phyloP scores from a whole-genome alignment of 2,329 filamentous ascomycete species.

The Fusarium begoniae region DNA sequence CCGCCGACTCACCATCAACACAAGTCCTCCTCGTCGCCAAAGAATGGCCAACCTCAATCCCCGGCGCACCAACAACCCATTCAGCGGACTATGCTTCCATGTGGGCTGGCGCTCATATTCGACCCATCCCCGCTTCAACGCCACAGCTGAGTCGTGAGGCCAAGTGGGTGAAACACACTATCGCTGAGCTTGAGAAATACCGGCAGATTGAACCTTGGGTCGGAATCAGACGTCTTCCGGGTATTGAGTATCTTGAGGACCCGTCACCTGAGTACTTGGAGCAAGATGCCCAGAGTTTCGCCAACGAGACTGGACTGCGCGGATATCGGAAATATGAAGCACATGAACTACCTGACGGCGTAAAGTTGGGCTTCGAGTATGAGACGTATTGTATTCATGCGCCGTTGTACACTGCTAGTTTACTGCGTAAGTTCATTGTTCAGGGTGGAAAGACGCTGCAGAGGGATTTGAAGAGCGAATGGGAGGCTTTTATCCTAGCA shows the following conservation, averaged over 20 bases:
- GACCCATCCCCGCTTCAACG: slow-evolving; percentile 55
- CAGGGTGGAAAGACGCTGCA: slow-evolving; percentile 44
- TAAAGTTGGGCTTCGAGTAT: slow-evolving; percentile 60
- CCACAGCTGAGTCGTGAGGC: slow-evolving; percentile 47
- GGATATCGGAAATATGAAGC: slow-evolving; percentile 43
- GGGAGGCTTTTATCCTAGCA: slow-evolving; percentile 44
- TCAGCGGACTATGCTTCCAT: slow-evolving; percentile 62
- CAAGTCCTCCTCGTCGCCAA: slow-evolving; percentile 43
- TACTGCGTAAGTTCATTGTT: slow-evolving; percentile 46
- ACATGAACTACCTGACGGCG: slow-evolving; percentile 53
- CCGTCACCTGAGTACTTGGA: slow-evolving; percentile 52
- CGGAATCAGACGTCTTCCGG: slow-evolving; percentile 59
- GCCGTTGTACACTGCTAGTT: slow-evolving; percentile 59
- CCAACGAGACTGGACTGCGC: slow-evolving; percentile 41
- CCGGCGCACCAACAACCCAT: slow-evolving; percentile 42
- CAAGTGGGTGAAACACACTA: slow-evolving; percentile 44
- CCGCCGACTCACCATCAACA: slow-evolving; percentile 8
- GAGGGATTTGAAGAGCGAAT: slow-evolving; percentile 43
- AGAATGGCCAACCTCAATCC: slow-evolving; percentile 49
- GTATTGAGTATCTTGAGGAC: slow-evolving; percentile 62
- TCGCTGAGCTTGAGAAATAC: slow-evolving; percentile 39
- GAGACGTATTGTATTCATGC: slow-evolving; percentile 64
- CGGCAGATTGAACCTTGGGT: slow-evolving; percentile 43
- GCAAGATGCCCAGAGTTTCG: slow-evolving; percentile 42
- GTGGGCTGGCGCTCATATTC: slow-evolving; percentile 66